Evolutionary conservation across 2,329 filamentous ascomycete genomes (phyloP).

Genomic region (Tolypocladium amazonense): DNA sequence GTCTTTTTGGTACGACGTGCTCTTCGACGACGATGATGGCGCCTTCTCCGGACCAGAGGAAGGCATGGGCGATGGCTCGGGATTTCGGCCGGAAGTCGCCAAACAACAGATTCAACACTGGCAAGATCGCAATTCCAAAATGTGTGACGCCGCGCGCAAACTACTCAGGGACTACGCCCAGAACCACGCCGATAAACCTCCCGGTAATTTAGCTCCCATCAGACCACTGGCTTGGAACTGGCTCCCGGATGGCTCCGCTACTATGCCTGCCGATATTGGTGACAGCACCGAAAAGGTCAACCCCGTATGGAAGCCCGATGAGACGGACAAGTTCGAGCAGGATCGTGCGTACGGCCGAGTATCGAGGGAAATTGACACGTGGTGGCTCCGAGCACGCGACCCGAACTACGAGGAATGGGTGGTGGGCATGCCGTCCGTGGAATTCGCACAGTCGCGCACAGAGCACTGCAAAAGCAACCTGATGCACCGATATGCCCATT

Average conservation of each 20-base stretch:
- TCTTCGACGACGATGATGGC: constrained; percentile 50
- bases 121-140: constrained; percentile 48
- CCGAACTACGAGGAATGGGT: constrained; percentile 50
- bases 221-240: constrained; percentile 46
- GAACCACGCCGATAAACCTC: constrained; percentile 35
- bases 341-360: constrained; percentile 49
- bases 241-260: constrained; percentile 29
- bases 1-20: constrained; percentile 56
- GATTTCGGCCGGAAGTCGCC: constrained; percentile 45
- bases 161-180: constrained; percentile 45
- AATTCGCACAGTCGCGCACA: constrained; percentile 45
- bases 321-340: constrained; percentile 46
- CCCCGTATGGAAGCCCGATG: constrained; percentile 39
- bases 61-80: constrained; percentile 37
- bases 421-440: constrained; percentile 48
- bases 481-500: constrained; percentile 41
- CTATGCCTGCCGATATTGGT: constrained; percentile 18
- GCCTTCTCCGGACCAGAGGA: constrained; percentile 39
- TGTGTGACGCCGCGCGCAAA: constrained; percentile 44
- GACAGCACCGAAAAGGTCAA: constrained; percentile 32
- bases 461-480: constrained; percentile 50
- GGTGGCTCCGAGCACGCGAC: constrained; percentile 52
- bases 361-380: constrained; percentile 53
- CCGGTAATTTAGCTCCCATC: constrained; percentile 38
- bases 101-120: constrained; percentile 51